These are phyloP conservation scores for Aspergillus pseudotamarii DNA, from an alignment of 2,329 filamentous ascomycete species.

Conservation along the genomic window DNA sequence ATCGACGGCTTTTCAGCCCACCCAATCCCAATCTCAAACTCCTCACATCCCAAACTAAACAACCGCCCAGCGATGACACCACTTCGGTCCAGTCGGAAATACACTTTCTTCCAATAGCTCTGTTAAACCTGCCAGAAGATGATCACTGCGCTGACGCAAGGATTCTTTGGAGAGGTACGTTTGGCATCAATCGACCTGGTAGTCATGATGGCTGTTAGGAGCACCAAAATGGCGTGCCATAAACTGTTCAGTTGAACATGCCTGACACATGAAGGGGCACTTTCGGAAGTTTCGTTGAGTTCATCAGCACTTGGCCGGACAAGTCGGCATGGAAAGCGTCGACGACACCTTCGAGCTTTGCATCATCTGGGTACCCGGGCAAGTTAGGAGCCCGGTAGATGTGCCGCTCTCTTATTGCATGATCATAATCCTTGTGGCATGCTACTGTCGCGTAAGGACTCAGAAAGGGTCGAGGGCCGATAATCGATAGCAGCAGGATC, in stretches of 20 bases:
- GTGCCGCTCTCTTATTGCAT: background rate
- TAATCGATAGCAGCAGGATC: too few species aligned
- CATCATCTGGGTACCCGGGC: too few species aligned
- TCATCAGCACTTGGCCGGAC: too few species aligned
- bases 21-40: background rate
- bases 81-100: background rate
- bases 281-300: too few species aligned
- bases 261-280: too few species aligned
- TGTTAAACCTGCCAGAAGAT: background rate
- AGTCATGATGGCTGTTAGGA: background rate
- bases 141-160: background rate
- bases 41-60: background rate
- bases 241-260: too few species aligned
- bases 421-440: too few species aligned
- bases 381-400: too few species aligned
- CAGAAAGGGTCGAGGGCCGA: too few species aligned
- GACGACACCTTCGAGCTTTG: background rate
- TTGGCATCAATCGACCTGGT: background rate
- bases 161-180: background rate
- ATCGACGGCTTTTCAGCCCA: background rate
- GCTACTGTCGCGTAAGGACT: too few species aligned
- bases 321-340: background rate
- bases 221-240: too few species aligned
- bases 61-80: background rate
- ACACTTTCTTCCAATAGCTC: background rate